phyloP scores from a whole-genome alignment of 2,329 filamentous ascomycete genomes.

The Apiospora arundinis region DNA sequence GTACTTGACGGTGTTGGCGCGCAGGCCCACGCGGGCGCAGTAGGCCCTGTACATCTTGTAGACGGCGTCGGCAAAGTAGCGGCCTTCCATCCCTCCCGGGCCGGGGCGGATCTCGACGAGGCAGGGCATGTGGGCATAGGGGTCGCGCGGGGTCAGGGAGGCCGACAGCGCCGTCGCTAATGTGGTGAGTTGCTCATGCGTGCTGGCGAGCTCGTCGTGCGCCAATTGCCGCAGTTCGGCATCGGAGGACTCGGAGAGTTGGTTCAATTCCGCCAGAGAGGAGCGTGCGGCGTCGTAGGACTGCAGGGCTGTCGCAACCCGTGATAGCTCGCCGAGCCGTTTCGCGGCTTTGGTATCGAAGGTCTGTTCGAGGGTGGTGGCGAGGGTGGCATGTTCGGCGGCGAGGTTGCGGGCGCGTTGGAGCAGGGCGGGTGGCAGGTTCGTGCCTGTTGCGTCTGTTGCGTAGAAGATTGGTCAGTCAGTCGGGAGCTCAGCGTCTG shows the following conservation, averaged over 20 bases:
- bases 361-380: conserved; percentile 53
- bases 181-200: conserved; percentile 63
- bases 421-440: conserved; percentile 62
- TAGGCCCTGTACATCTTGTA: conserved; percentile 89
- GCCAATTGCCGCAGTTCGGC: conserved; percentile 79
- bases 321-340: conserved; percentile 65
- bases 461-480: conserved; percentile 22
- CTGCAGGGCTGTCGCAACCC: conserved; percentile 62
- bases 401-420: conserved; percentile 64
- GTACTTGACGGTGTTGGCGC: conserved; percentile 76
- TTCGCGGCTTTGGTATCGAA: conserved; percentile 66
- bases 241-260: conserved; percentile 59
- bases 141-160: conserved; percentile 84
- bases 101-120: conserved; percentile 91
- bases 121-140: conserved; percentile 88
- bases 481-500: neutral
- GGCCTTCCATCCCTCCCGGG: conserved; percentile 88
- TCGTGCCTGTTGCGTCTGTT: conserved; percentile 36
- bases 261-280: conserved; percentile 59
- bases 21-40: conserved; percentile 73
- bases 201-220: conserved; percentile 78
- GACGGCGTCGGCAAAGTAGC: conserved; percentile 86
- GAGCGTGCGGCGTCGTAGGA: conserved; percentile 63
- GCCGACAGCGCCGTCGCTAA: conserved; percentile 74
- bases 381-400: conserved; percentile 63